phyloP scores from a whole-genome alignment of 805 yeast species.

The Phaffomyces antillensis region DNA sequence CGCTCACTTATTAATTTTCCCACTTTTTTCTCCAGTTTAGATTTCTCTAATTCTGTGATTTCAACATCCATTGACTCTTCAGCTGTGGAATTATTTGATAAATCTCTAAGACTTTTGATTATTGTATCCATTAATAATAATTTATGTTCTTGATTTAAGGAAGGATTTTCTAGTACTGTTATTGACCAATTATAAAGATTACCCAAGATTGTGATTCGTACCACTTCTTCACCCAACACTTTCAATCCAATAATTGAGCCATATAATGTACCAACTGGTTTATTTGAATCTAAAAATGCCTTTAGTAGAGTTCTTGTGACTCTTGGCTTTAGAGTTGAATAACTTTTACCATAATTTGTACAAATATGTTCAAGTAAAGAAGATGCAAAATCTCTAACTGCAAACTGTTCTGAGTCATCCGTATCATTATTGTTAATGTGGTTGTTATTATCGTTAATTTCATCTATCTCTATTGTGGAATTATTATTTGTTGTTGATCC shows the following conservation, averaged over 20 bases:
- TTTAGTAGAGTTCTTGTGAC: constrained; percentile 88
- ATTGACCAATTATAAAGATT: constrained; percentile 77
- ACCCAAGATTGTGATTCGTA: constrained; percentile 76
- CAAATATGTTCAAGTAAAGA: constrained; percentile 75
- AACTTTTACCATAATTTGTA: constrained; percentile 71
- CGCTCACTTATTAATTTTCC: constrained; percentile 52
- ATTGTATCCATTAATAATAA: constrained; percentile 41
- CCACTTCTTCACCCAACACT: constrained; percentile 81
- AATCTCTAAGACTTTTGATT: constrained; percentile 46
- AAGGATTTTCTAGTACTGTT: constrained; percentile 38
- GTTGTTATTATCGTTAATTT: neutral
- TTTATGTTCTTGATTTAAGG: constrained; percentile 36
- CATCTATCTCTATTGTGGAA: neutral
- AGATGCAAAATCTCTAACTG: constrained; percentile 84
- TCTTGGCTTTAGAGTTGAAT: constrained; percentile 85
- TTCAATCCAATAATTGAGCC: constrained; percentile 85
- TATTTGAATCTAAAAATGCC: constrained; percentile 79
- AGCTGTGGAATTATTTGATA: constrained; percentile 28
- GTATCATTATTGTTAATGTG: neutral
- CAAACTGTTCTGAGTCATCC: constrained; percentile 30
- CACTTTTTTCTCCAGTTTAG: constrained; percentile 46
- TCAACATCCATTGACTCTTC: constrained; percentile 31
- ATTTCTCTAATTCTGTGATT: constrained; percentile 27
- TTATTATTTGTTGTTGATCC: constrained; percentile 37
- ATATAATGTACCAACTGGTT: constrained; percentile 83